Base-by-base conservation (phyloP, 1,139 yeast species). In the Torulaspora globosa region DNA sequence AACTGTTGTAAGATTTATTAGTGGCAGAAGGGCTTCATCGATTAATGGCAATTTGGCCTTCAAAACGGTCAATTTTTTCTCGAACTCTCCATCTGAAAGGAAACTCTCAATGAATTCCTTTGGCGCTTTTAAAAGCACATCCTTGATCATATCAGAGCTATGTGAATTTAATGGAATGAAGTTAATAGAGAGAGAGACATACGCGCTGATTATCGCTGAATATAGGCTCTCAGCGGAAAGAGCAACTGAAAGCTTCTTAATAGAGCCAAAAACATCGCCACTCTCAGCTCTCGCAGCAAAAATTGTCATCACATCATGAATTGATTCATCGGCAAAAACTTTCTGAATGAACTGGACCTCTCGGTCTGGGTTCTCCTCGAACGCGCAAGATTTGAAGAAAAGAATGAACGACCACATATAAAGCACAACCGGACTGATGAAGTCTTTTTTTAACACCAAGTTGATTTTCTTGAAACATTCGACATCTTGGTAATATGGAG, bases 361-460 rank as follows among this genome's bases (percentile, higher is more conserved):
- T 50, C 52, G 35, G 43, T 50, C 47, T 1, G 70, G 66, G 28
- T 57, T 52, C 43, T 76, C 80, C 44, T 75, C 75, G 11, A 78
- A 61, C 24, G 78, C 63, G 35, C 74, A 68, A 3, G 75, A 70
- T 50, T 82, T 79, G 43, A 82, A 70, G 53, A 80, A 79, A 7
- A 83, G 60, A 5, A 82, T 67, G 16, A 85, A 76, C 10, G 87
- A 78, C 95, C 96, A 88, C 27, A 81, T 76, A 56, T 84, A 83
- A 41, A 78, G 63, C 1, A 82, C 67, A 3, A 83, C 68, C 0
- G 87, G 66, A 49, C 79, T 77, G 1, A 67, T 53, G 9, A 69
- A 62, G 0, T 67, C 57, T 12, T 72, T 64, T 3, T 71, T 54
- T 15, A 74, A 53, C 2, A 55, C 49, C 4, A 58, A 59, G 55